phyloP scores from a whole-genome alignment of 169 alveolate genomes.

The Plasmodium ovale region DNA sequence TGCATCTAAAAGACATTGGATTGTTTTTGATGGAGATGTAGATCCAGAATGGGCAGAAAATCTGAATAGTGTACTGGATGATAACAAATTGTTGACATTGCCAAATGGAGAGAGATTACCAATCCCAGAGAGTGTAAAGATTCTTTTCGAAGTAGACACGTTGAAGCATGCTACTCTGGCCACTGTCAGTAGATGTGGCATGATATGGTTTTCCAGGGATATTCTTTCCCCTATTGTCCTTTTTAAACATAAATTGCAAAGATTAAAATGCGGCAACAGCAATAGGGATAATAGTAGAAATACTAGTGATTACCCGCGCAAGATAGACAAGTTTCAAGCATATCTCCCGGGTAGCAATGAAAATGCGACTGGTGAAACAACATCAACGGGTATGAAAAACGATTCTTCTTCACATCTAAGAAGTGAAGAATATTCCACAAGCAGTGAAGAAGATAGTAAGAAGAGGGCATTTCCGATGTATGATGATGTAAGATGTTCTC shows the following conservation, averaged over 20 bases:
- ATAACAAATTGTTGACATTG: constrained; percentile 96
- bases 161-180: constrained; percentile 98
- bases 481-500: constrained; percentile 28
- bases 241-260: constrained; percentile 89
- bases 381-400: background rate
- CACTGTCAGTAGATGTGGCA: constrained; percentile 98
- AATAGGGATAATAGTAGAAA: too few relatives aligned
- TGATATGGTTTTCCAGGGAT: constrained; percentile 97
- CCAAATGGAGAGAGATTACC: constrained; percentile 98
- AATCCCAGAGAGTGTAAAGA: constrained; percentile 90
- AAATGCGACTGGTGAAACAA: background rate
- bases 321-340: constrained; percentile 50
- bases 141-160: constrained; percentile 94
- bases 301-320: constrained; percentile 83
- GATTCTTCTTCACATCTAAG: background rate
- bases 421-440: background rate
- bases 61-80: constrained; percentile 98
- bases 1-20: constrained; percentile 94
- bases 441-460: background rate
- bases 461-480: background rate
- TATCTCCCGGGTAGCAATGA: constrained; percentile 8
- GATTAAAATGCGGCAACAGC: constrained; percentile 90
- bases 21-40: constrained; percentile 99
- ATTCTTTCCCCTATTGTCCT: constrained; percentile 83
- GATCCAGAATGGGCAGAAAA: constrained; percentile 99